Percentiles rank a stretch among this genome's conserved stretches.
Conservation (phyloP, 169 alveolate genomes). For the Cardiosporidium cionae region DNA sequence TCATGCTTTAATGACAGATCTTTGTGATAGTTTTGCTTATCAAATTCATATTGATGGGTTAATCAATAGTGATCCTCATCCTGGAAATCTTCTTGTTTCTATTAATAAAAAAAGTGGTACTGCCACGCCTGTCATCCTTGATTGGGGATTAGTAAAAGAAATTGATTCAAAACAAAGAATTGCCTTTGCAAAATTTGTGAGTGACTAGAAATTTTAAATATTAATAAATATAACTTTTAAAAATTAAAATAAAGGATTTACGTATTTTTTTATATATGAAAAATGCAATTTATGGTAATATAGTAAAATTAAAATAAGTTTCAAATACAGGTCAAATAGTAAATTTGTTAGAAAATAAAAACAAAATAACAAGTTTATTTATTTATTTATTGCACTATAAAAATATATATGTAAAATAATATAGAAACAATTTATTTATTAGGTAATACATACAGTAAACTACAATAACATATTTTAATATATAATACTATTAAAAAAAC, state of each 20-base stretch:
- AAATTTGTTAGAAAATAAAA: no score
- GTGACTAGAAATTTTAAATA: neutral
- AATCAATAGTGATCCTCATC: constrained; percentile 75
- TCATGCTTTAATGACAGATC: constrained; percentile 28
- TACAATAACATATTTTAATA: no score
- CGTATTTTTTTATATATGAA: neutral
- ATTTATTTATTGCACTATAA: no score
- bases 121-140: constrained; percentile 57
- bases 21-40: constrained; percentile 57
- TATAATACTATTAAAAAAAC: no score
- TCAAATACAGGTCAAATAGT: no score
- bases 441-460: no score
- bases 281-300: neutral
- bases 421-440: no score
- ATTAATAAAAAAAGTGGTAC: constrained; percentile 20
- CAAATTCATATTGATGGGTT: constrained; percentile 52
- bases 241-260: neutral
- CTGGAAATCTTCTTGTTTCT: constrained; percentile 77
- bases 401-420: no score
- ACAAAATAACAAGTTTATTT: no score
- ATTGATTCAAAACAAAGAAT: constrained; percentile 46
- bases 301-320: no score
- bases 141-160: constrained; percentile 69
- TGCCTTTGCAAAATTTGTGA: constrained; percentile 61
- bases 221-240: neutral